phyloP scores from a whole-genome alignment of 83 land plant species.

The Picea abies region DNA sequence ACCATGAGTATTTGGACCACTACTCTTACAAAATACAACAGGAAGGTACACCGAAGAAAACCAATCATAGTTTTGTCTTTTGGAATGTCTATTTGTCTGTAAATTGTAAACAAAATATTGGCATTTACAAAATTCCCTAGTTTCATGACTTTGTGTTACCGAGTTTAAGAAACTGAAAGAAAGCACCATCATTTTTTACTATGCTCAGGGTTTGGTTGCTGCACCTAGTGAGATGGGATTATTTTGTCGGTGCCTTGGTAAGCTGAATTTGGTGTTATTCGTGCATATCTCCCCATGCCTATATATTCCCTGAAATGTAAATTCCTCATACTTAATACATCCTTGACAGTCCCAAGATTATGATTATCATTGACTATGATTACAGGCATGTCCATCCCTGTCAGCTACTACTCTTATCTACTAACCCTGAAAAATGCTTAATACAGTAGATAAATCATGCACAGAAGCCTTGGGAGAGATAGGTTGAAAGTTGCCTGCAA shows the following conservation, averaged over 20 bases:
- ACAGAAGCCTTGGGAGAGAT: neutral
- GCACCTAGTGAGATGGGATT: neutral
- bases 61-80: too few relatives aligned
- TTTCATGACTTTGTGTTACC: neutral
- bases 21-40: neutral
- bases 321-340: neutral
- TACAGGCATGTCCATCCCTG: neutral
- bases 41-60: too few relatives aligned
- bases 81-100: too few relatives aligned
- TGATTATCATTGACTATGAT: neutral
- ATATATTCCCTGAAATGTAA: neutral
- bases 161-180: neutral
- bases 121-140: neutral
- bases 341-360: neutral
- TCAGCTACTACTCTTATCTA: neutral
- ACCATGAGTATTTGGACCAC: neutral
- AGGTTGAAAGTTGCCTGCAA: neutral
- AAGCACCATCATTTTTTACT: neutral
- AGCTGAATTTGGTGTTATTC: neutral
- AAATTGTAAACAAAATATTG: too few relatives aligned
- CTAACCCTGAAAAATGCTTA: neutral
- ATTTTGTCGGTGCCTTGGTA: neutral
- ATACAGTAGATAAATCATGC: neutral
- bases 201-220: neutral
- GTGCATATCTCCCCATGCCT: neutral